Evolutionary conservation across 1,284 basidiomycete species (phyloP), one percentile per base, ranked within the genome.

Genomic region (Schizophyllum commune): DNA sequence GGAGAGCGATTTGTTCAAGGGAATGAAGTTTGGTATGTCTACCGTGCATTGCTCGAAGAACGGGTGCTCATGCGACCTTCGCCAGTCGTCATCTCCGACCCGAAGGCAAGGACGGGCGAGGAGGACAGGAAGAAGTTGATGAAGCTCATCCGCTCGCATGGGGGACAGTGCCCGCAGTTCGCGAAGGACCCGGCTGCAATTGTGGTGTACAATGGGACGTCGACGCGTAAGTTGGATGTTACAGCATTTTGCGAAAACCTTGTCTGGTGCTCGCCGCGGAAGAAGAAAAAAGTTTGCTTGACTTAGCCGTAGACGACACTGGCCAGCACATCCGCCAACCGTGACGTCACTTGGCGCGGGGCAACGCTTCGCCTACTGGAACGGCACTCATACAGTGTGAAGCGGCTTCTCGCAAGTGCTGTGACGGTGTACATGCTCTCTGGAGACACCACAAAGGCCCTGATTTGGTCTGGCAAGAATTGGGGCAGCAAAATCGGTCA

Each of bases 41-140:
- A 32, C 60, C 27, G 27, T 56, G 34, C 8, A 60, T 64, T 54
- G 19, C n/a, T 47, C 52, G 8, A 5, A 2, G 15, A 13, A 6
- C 4, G 13, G 1, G 17, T 39, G 20, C 57, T 52, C 9, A 64
- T 52, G 60, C 27, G 59, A 32, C 15, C 33, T 33, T 8, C 21
- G 15, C 20, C 64, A 93, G 91, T 90, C 70, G 87, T 95, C 5
- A 80, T 87, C 53, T 86, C 89, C 6, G 90, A 93, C 70, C 87
- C 88, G 0, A 88, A 85, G 67, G 88, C 86, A 9, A 79, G 75
- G 66, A 86, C 82, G 0, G 85, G 84, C 2, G 82, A 84, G n/a
- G 75, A 85, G 59, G 88, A 91, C 66, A 89, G 84, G 69, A 79
- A 77, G 63, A 79, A 83, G 20, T 68, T 92, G 4, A 79, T 86